A percentile compares a stretch with the other conserved stretches of the same genome.
Evolutionary conservation across 768 basidiomycete species (phyloP).

Genomic region (Rhodotorula babjevae): DNA sequence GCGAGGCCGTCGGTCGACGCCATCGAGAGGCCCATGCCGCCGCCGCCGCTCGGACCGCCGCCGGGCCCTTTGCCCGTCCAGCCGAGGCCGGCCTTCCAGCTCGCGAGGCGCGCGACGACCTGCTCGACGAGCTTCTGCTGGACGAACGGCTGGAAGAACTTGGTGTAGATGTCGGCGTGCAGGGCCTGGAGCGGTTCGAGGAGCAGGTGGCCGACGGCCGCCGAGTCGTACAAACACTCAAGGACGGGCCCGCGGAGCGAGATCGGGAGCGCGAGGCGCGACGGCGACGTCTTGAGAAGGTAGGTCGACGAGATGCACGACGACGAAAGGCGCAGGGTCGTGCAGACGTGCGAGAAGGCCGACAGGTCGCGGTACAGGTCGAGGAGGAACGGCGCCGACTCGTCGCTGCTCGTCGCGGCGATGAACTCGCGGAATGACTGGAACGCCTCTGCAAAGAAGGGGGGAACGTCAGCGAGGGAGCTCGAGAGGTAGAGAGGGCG

Average conservation of each 20-base stretch:
- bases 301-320: conserved; percentile 19
- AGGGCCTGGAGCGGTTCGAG: conserved; percentile 15
- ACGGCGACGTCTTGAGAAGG: conserved; percentile 14
- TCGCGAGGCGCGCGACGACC: conserved; percentile 9
- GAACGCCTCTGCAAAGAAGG: conserved; percentile 12
- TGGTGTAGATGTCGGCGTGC: neutral
- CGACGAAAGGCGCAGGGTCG: conserved; percentile 12
- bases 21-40: neutral
- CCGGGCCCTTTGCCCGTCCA: neutral
- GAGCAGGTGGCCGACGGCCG: neutral
- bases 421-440: conserved; percentile 15
- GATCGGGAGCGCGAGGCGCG: conserved; percentile 28
- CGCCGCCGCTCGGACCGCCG: neutral
- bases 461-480: no score
- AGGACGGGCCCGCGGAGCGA: conserved; percentile 24
- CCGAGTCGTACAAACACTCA: neutral
- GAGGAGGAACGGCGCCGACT: conserved; percentile 4
- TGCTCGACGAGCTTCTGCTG: conserved; percentile 17
- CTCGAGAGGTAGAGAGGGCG: no score
- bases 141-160: conserved; percentile 14
- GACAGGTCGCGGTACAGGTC: conserved; percentile 27
- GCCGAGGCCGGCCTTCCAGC: neutral
- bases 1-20: conserved; percentile 9
- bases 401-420: neutral
- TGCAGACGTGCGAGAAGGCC: conserved; percentile 18